Conservation (phyloP, 1,284 basidiomycete species). For the Papiliotrema terrestris region DNA sequence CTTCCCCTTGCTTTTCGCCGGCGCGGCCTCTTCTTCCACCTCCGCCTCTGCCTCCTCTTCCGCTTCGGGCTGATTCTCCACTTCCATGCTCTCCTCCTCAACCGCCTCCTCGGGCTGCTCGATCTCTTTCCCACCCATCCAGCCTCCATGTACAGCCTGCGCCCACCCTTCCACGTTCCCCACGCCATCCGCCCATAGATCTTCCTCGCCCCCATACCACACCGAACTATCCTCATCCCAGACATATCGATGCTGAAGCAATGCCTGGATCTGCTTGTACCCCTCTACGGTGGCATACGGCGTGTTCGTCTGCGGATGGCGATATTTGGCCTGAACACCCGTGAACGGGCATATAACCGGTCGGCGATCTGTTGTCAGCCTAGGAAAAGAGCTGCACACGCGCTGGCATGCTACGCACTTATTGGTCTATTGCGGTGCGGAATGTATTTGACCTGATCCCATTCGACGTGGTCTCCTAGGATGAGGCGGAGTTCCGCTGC, state of each 20-base stretch:
- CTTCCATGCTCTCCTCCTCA: background rate
- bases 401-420: conserved; percentile 22
- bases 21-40: background rate
- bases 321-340: conserved; percentile 51
- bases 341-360: conserved; percentile 51
- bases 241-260: conserved; percentile 30
- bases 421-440: conserved; percentile 48
- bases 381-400: background rate
- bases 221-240: conserved; percentile 29
- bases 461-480: conserved; percentile 51
- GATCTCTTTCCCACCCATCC: conserved; percentile 28
- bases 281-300: conserved; percentile 49
- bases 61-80: background rate
- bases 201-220: conserved; percentile 41
- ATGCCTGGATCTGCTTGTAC: conserved; percentile 43
- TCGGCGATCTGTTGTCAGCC: conserved; percentile 29
- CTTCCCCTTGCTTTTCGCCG: too few relatives aligned
- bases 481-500: conserved; percentile 48
- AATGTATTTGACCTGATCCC: conserved; percentile 47
- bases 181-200: conserved; percentile 31
- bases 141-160: conserved; percentile 32
- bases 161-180: conserved; percentile 35
- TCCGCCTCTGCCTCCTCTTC: background rate
- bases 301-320: conserved; percentile 50
- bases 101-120: conserved; percentile 5